Conservation (phyloP, 768 basidiomycete genomes). For the Termitomyces titanicus region DNA sequence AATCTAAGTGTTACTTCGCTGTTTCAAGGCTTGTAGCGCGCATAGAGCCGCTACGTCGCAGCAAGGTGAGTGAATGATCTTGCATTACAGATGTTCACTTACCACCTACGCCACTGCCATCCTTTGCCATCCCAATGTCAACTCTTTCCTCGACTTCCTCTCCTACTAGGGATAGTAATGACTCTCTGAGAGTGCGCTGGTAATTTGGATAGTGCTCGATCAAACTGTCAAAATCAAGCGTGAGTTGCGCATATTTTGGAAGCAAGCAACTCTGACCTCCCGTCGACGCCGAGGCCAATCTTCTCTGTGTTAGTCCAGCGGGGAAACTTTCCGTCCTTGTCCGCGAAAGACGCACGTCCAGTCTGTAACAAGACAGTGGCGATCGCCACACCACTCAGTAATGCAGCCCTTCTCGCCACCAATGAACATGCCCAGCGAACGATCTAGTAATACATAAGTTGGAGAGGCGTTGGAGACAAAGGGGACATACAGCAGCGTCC, state of each 20-base stretch:
- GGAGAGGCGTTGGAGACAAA: background rate
- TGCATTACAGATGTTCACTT: conserved; percentile 26
- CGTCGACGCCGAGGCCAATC: conserved; percentile 88
- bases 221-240: conserved; percentile 46
- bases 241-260: background rate
- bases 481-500: conserved; percentile 49
- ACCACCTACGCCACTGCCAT: conserved; percentile 98
- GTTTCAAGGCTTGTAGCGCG: conserved; percentile 78
- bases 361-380: conserved; percentile 87
- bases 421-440: conserved; percentile 77
- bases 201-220: conserved; percentile 92
- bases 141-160: conserved; percentile 75
- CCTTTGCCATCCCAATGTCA: conserved; percentile 90
- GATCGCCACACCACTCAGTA: conserved; percentile 82
- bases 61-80: conserved; percentile 2
- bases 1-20: conserved; percentile 21
- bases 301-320: conserved; percentile 35
- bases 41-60: conserved; percentile 70
- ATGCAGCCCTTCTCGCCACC: conserved; percentile 79
- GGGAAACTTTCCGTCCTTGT: conserved; percentile 28
- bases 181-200: conserved; percentile 67
- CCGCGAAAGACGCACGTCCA: conserved; percentile 52
- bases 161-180: conserved; percentile 75
- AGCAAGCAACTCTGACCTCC: conserved; percentile 50
- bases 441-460: conserved; percentile 40